Evolutionary conservation across 257 asterid species (phyloP).

Genomic region (Salvia hispanica): DNA sequence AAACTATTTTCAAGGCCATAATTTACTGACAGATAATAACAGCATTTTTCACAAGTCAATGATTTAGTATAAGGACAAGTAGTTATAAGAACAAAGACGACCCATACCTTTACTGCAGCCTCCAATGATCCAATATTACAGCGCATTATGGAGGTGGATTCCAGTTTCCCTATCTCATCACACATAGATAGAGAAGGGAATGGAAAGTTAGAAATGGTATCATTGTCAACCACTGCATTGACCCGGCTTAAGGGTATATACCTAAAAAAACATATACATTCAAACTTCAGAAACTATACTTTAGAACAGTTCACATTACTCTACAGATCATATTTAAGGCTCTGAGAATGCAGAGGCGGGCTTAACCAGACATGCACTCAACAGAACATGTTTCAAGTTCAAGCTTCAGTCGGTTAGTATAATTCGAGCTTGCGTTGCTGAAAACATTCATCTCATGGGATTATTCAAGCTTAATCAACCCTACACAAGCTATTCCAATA

Average conservation of each 20-base stretch:
- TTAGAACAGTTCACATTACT: neutral
- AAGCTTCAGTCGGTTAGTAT: neutral
- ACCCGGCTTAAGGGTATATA: conserved; percentile 82
- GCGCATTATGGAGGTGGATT: conserved; percentile 64
- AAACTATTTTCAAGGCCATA: neutral
- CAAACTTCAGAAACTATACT: neutral
- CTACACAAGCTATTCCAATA: neutral
- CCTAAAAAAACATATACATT: conserved; percentile 44
- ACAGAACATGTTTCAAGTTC: neutral
- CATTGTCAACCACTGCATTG: conserved; percentile 40
- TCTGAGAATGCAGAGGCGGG: neutral
- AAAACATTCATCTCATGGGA: neutral
- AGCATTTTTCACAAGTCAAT: neutral
- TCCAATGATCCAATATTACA: conserved; percentile 71
- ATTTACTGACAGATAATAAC: neutral
- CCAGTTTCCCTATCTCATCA: conserved; percentile 59
- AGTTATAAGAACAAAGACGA: conserved; percentile 5
- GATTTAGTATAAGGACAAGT: neutral
- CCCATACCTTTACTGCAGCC: conserved; percentile 73
- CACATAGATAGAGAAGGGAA: conserved; percentile 68
- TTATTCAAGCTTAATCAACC: neutral
- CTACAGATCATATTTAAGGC: neutral
- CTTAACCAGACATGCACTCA: neutral
- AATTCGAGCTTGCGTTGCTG: neutral
- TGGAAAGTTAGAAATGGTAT: conserved; percentile 45